A percentile compares a stretch with the other conserved stretches of the same genome.
phyloP scores from a whole-genome alignment of 495 filamentous ascomycete genomes.

The Penicillium salamii region DNA sequence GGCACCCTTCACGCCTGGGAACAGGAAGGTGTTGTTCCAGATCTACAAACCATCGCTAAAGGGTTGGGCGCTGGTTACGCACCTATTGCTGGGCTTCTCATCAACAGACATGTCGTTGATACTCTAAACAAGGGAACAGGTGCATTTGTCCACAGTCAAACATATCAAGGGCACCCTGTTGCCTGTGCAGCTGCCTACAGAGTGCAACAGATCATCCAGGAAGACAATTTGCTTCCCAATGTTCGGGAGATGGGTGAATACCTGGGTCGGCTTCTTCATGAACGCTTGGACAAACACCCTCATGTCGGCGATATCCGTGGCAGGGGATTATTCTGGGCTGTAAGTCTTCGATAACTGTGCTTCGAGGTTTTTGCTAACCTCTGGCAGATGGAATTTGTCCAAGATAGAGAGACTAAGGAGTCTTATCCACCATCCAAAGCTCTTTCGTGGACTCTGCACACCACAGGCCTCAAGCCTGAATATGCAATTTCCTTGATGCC shows the following conservation, averaged over 20 bases:
- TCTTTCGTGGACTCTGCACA: slow-evolving; percentile 47
- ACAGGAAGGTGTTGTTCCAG: slow-evolving; percentile 54
- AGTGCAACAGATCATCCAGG: slow-evolving; percentile 44
- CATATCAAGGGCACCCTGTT: slow-evolving; percentile 52
- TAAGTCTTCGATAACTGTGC: slow-evolving; percentile 22
- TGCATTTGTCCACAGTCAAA: slow-evolving; percentile 49
- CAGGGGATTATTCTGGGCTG: slow-evolving; percentile 51
- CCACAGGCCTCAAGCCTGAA: slow-evolving; percentile 44
- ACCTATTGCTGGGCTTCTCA: slow-evolving; percentile 56
- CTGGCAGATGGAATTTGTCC: slow-evolving; percentile 52
- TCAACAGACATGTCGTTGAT: slow-evolving; percentile 48
- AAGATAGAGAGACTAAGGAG: slow-evolving; percentile 49
- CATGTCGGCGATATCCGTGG: slow-evolving; percentile 55
- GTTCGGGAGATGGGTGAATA: slow-evolving; percentile 43
- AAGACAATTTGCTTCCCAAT: slow-evolving; percentile 44
- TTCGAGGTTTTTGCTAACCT: slow-evolving; percentile 3
- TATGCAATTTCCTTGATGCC: slow-evolving; percentile 68
- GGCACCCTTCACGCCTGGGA: slow-evolving; percentile 65
- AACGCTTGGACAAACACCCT: slow-evolving; percentile 32
- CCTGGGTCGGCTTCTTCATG: slow-evolving; percentile 36
- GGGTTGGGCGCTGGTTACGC: slow-evolving; percentile 59
- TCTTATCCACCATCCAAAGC: slow-evolving; percentile 39
- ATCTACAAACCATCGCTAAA: slow-evolving; percentile 62
- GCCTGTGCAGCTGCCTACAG: slow-evolving; percentile 46
- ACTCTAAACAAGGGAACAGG: slow-evolving; percentile 49